Percentiles rank a stretch among this genome's conserved stretches.
Conservation (phyloP, 2,329 filamentous ascomycete species). For the Fusarium tjaetaba region DNA sequence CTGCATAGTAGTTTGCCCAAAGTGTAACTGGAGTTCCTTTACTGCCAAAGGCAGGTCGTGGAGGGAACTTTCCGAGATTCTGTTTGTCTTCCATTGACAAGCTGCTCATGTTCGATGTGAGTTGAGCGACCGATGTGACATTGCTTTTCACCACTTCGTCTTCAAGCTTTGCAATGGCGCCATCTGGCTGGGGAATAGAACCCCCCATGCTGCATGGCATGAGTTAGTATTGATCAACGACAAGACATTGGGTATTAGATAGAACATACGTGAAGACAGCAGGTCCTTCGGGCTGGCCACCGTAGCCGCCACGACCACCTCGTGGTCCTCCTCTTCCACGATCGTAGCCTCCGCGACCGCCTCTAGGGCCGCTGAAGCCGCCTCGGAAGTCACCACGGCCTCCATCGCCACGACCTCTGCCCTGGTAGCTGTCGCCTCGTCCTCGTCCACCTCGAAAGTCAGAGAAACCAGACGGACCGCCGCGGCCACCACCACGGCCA, state of each 20-base stretch:
- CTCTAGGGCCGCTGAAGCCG: slow-evolving; percentile 24
- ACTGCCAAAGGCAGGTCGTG: slow-evolving; percentile 61
- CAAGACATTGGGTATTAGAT: neutral
- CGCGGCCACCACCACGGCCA: slow-evolving; percentile 26
- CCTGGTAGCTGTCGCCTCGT: slow-evolving; percentile 21
- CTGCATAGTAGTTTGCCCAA: slow-evolving; percentile 65
- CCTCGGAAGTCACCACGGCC: slow-evolving; percentile 27
- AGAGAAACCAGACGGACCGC: slow-evolving; percentile 4
- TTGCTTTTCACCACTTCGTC: slow-evolving; percentile 50
- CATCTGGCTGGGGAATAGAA: slow-evolving; percentile 38
- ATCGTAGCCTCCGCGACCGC: slow-evolving; percentile 34
- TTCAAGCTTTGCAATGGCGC: slow-evolving; percentile 51
- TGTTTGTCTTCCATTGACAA: slow-evolving; percentile 44
- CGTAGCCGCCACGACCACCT: slow-evolving; percentile 15
- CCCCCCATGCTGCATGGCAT: slow-evolving; percentile 36
- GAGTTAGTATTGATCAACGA: slow-evolving; percentile 6
- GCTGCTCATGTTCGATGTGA: slow-evolving; percentile 51
- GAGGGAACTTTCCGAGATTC: slow-evolving; percentile 51
- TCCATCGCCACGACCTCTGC: slow-evolving; percentile 9
- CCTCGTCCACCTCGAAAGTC: slow-evolving; percentile 36
- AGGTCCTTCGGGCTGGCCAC: neutral
- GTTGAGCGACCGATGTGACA: slow-evolving; percentile 40
- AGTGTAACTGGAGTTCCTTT: slow-evolving; percentile 55
- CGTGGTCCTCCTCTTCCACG: slow-evolving; percentile 35
- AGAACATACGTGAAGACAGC: slow-evolving; percentile 37